Conservation (phyloP, 495 filamentous ascomycete species). For the Neurospora intermedia region DNA sequence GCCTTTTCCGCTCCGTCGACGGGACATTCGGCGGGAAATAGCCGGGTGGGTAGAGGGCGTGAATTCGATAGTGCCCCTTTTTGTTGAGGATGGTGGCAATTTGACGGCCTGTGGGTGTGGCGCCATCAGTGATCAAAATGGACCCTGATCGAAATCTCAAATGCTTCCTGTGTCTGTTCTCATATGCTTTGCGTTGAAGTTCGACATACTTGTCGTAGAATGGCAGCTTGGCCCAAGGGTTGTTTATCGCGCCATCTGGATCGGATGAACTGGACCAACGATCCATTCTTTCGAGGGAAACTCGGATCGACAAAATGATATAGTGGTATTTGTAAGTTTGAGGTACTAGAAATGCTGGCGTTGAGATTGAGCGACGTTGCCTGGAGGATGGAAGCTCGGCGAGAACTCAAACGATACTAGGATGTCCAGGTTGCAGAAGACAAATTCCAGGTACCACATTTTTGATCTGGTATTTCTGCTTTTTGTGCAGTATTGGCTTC, state of each 20-base stretch:
- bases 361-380: background rate
- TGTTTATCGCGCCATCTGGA: background rate
- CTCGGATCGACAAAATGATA: background rate
- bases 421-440: background rate
- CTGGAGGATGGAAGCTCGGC: background rate
- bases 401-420: background rate
- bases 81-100: background rate
- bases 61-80: background rate
- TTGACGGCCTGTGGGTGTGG: background rate
- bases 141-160: background rate
- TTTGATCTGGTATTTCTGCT: background rate
- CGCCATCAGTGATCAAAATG: conserved; percentile 4
- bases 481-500: background rate
- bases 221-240: background rate
- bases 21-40: background rate
- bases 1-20: background rate
- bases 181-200: background rate
- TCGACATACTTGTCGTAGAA: background rate
- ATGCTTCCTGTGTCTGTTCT: background rate
- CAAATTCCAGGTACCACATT: background rate
- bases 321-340: background rate
- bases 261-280: background rate
- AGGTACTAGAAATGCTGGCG: background rate
- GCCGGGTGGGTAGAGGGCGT: background rate
- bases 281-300: background rate